Base-by-base conservation (phyloP, 768 basidiomycete species). In the Rubroboletus satanas region DNA sequence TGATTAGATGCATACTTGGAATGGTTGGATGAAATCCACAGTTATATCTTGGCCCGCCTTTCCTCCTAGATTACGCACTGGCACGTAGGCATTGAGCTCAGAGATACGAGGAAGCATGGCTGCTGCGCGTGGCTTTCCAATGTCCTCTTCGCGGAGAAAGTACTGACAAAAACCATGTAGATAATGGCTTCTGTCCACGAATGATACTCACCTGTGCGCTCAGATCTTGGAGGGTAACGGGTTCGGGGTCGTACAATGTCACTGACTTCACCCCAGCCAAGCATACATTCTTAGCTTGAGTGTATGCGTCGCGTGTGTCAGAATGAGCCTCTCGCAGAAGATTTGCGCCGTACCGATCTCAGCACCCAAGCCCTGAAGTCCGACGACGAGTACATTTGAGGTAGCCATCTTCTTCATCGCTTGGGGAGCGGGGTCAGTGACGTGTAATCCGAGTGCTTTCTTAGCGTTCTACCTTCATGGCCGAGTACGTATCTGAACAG, bases 401-500 rank as follows among this genome's bases (percentile, higher is more conserved):
- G 83, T 78, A 7, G 97, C 96, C 97, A 99, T 98, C 67, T 87
- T 88, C 80, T 97, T 97, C 97, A 98, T 98, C 43, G 96, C 96
- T 98, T 62, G 8, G 11, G n/a, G 44, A 28, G 43, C n/a, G 31
- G 21, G 9, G 32, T 74, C 47, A 71, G 59, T 43, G 23, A 64
- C 15, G 4, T 23, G 48, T n/a, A 21, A 23, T 47, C 33, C 17
- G 44, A 29, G 28, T 32, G 28, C n/a, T 32, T 43, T 29, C 48
- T 12, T 36, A 21, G 10, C 5, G 29, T 12, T 50, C 43, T 51
- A 92, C 95, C 95, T 82, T 98, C 95, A 71, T 98, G 93, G 31
- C 95, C 95, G 28, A 98, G 83, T 10, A 98, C 95, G 71, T 98
- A 98, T 62, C 93, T 90, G 56, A 55, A 45, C 41, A 60, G 49